Evolutionary conservation across 306 rosid species (phyloP), one percentile per base, ranked within the genome.

Genomic region (Urtica urens): DNA sequence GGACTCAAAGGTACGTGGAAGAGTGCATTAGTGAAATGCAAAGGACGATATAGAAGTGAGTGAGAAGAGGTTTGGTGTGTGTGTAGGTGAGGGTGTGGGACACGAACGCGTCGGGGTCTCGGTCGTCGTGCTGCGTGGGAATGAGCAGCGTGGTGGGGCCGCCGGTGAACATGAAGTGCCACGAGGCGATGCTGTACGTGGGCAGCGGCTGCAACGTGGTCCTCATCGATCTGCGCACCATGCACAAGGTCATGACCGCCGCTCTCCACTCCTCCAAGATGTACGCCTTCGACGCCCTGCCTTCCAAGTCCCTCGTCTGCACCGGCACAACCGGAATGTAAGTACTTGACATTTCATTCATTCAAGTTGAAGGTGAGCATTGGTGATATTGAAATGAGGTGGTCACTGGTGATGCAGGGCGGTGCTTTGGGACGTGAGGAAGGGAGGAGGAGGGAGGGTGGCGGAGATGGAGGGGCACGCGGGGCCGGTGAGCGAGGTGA

Each of bases 81-180:
- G 31, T 57, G 12, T 43, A 87, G 94, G 93, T 83, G 54, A 75
- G 82, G 72, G 78, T 87, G 61, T 87, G 96, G 96, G 93, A 87
- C 67, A 69, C 40, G 2, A 35, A 16, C 10, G n/a, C 40, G n/a
- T 71, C 96, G 23, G 46, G 75, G 43, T 68, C 24, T 43, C 92
- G 80, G 56, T 72, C 86, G 15, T 72, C 93, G n/a, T 68, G 72
- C 60, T 87, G 93, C 43, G 96, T 82, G 60, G 96, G 96, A 53
- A 78, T 62, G 86, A 64, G 87, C 37, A 64, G 80, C 59, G 30
- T 78, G 70, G 65, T 59, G 22, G 93, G 85, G 17, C 37, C 62
- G 33, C 82, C 94, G 34, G 27, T 80, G 33, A 65, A 65, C 75
- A 62, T 87, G 64, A 80, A 71, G 73, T 80, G 96, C 65, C 79